phyloP scores from a whole-genome alignment of 2,329 filamentous ascomycete species.

The Calonectria henricotiae region DNA sequence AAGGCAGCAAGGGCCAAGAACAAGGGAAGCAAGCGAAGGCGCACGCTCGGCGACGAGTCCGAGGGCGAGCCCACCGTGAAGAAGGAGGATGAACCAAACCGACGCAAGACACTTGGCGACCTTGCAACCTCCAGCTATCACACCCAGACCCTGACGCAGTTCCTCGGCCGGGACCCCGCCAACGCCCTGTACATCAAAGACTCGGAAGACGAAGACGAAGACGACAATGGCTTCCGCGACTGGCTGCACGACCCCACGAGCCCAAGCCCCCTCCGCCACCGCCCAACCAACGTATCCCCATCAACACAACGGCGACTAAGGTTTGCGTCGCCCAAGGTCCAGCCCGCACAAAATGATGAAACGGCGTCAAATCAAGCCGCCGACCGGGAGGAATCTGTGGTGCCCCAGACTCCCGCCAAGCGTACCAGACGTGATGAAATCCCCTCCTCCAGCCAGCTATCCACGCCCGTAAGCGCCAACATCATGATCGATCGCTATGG shows the following conservation, averaged over 20 bases:
- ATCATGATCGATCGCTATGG: constrained; percentile 62
- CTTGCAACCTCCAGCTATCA: constrained; percentile 56
- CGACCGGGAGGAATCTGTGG: constrained; percentile 56
- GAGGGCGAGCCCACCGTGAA: constrained; percentile 43
- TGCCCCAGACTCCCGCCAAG: constrained; percentile 63
- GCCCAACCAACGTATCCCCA: constrained; percentile 33
- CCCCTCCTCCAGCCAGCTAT: constrained; percentile 61
- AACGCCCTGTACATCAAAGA: constrained; percentile 55
- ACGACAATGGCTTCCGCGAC: constrained; percentile 54
- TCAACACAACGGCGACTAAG: constrained; percentile 41
- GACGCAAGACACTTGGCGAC: constrained; percentile 57
- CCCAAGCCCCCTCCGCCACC: constrained; percentile 49
- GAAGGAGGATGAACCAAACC: constrained; percentile 38
- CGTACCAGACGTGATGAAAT: constrained; percentile 58
- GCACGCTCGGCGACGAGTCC: constrained; percentile 52
- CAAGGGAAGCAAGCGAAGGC: constrained; percentile 49
- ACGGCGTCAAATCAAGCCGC: neutral
- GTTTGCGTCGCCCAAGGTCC: constrained; percentile 40
- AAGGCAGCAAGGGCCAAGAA: constrained; percentile 40
- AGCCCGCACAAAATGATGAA: constrained; percentile 21
- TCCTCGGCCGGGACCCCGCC: constrained; percentile 51
- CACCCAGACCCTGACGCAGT: constrained; percentile 64
- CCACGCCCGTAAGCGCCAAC: constrained; percentile 62
- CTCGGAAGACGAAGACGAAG: constrained; percentile 59
- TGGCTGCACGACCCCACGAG: constrained; percentile 56